phyloP scores from a whole-genome alignment of 352 stramenopile genomes.

The Pythium aristosporum region DNA sequence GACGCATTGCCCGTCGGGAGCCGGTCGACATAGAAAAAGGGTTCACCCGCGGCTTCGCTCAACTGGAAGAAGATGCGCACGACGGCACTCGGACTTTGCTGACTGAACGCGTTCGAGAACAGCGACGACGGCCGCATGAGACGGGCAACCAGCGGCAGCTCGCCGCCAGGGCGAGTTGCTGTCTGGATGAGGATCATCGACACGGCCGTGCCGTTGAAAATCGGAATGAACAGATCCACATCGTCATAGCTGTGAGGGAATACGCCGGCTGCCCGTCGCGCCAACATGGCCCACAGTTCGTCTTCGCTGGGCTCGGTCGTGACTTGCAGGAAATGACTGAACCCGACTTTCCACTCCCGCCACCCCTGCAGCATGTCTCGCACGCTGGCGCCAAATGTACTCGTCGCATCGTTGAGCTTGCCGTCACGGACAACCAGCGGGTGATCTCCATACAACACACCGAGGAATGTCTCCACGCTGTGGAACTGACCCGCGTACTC shows the following conservation, averaged over 20 bases:
- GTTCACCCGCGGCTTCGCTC: too few relatives aligned
- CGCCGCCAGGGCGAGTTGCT: too few relatives aligned
- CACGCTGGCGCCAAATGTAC: neutral
- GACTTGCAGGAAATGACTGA: slow-evolving; percentile 36
- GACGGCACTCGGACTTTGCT: too few relatives aligned
- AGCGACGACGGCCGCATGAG: too few relatives aligned
- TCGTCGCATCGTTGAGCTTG: neutral
- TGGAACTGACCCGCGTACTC: slow-evolving; percentile 7
- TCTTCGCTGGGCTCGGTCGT: slow-evolving; percentile 13
- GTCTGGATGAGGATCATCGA: slow-evolving; percentile 11
- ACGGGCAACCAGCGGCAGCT: too few relatives aligned
- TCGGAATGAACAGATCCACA: slow-evolving; percentile 25
- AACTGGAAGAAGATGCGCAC: too few relatives aligned
- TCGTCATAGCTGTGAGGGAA: slow-evolving; percentile 7
- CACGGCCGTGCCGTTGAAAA: slow-evolving; percentile 9
- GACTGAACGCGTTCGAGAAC: too few relatives aligned
- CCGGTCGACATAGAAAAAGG: too few relatives aligned
- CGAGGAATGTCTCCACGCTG: slow-evolving; percentile 8
- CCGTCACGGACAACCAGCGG: neutral
- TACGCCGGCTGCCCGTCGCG: slow-evolving; percentile 23
- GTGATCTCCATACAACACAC: neutral
- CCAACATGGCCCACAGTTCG: slow-evolving; percentile 33
- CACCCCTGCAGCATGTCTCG: neutral
- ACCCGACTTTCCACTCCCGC: slow-evolving; percentile 26
- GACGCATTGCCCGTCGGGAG: too few relatives aligned